Percentiles rank a stretch among this genome's conserved stretches.
Conservation (phyloP, 2,329 filamentous ascomycete genomes). For the Aspergillus jensenii region DNA sequence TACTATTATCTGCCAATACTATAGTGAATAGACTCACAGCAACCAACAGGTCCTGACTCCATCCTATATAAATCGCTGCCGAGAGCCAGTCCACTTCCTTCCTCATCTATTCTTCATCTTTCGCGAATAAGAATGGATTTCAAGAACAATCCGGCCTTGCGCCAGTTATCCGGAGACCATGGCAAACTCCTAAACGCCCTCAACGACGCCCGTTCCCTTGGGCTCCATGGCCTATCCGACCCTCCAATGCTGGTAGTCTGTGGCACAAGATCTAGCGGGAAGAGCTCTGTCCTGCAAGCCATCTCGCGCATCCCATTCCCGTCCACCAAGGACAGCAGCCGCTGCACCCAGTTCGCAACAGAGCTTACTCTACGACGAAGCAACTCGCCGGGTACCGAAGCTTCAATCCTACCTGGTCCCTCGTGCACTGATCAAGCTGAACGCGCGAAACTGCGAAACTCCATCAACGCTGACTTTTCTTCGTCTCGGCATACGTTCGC, state of each 20-base stretch:
- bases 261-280: constrained; percentile 62
- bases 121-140: no score
- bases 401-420: constrained; percentile 43
- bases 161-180: constrained; percentile 25
- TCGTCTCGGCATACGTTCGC: constrained; percentile 4
- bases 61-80: no score
- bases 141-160: no score
- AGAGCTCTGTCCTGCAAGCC: constrained; percentile 65
- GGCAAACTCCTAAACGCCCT: constrained; percentile 54
- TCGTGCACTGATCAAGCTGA: constrained; percentile 17
- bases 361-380: constrained; percentile 56
- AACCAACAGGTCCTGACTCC: no score
- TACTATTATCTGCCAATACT: no score
- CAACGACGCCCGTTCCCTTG: constrained; percentile 52
- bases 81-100: no score
- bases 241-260: constrained; percentile 59
- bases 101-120: no score
- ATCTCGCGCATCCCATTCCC: constrained; percentile 63
- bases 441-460: constrained; percentile 2
- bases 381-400: constrained; percentile 36
- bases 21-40: no score
- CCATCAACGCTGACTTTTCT: no score
- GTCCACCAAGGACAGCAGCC: constrained; percentile 44
- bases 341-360: constrained; percentile 63
- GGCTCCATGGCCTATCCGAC: constrained; percentile 50